These are phyloP conservation scores for Naganishia kalamii DNA, from an alignment of 768 basidiomycete species.

Conservation along the genomic window DNA sequence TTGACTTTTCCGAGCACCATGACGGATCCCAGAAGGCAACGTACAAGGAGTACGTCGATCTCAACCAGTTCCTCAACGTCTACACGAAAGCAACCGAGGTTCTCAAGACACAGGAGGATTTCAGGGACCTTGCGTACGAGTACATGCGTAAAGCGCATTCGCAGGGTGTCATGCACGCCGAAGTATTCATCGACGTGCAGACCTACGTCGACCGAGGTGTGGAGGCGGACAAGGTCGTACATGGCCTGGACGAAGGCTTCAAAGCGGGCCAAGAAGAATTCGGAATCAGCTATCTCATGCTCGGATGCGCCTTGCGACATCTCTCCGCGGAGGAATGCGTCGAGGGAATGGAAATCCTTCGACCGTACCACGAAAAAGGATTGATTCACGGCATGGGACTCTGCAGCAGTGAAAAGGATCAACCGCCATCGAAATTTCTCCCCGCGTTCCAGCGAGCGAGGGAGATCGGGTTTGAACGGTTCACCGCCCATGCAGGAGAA, in stretches of 20 bases:
- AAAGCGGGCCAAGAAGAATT: conserved; percentile 24
- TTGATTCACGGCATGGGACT: conserved; percentile 27
- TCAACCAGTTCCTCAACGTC: conserved; percentile 31
- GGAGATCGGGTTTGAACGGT: conserved; percentile 19
- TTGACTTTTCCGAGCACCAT: conserved; percentile 16
- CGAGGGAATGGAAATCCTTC: conserved; percentile 19
- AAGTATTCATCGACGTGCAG: conserved; percentile 30
- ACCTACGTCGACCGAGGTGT: conserved; percentile 29
- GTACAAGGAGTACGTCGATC: conserved; percentile 28
- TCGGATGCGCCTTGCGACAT: conserved; percentile 31
- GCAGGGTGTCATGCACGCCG: conserved; percentile 29
- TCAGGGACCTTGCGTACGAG: conserved; percentile 24
- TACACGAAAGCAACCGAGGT: conserved; percentile 30
- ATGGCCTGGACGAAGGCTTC: conserved; percentile 28
- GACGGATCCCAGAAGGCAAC: conserved; percentile 21
- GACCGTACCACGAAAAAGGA: conserved; percentile 24
- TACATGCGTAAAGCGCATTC: conserved; percentile 26
- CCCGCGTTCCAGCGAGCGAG: conserved; percentile 25
- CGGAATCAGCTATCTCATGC: conserved; percentile 27
- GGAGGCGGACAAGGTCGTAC: conserved; percentile 22
- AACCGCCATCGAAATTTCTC: conserved; percentile 26
- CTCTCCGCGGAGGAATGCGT: conserved; percentile 20
- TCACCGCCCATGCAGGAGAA: conserved; percentile 34
- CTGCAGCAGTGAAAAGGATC: conserved; percentile 23
- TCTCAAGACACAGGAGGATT: conserved; percentile 27